Base-by-base conservation (phyloP, 2,329 filamentous ascomycete species). In the Sporothrix brasiliensis region DNA sequence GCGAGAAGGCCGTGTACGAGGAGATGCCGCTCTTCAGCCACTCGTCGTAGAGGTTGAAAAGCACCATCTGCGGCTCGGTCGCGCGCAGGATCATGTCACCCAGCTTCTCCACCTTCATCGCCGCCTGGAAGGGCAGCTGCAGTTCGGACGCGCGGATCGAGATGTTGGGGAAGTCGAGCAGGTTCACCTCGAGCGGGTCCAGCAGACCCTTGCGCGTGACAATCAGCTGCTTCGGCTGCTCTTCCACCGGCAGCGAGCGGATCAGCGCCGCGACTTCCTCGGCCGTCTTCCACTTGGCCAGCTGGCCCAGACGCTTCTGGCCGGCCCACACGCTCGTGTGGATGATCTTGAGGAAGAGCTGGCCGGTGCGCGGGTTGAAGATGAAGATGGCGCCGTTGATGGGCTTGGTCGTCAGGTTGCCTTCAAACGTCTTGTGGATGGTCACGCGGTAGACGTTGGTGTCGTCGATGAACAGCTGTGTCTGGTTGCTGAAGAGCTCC, bases 361-460 rank as follows among this genome's bases (percentile, higher is more conserved):
- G 95, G 67, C 95, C 95, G 68, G 95, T 99, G 71, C 94, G 89
- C n/a, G 96, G 95, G 79, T 99, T 99, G 88, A 99, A 98, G 78
- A 99, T 99, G 85, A 99, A 99, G 79, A 99, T 98, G 60, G 96
- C 95, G 79, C 95, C 95, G 79, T 99, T 99, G 86, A 99, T 99
- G 3, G 95, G 95, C 82, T 99, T 99, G 1, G 95, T 99, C 0
- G 95, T 99, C 87, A 99, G 85, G 79, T 99, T 99, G 76, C 95
- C 95, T 81, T 99, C 95, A 73, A 99, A 99, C 0, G 95, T 99
- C 88, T 99, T 99, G 86, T 99, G 95, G 73, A 99, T 99, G 0
- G 95, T 99, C 73, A 99, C 95, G 83, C 95, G 94, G 79, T 99
- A 99, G 67, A 99, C 96, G 77, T 99, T 99, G 72, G 95, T 99